phyloP scores from a whole-genome alignment of 768 basidiomycete species.

The Hypholoma fasciculare region DNA sequence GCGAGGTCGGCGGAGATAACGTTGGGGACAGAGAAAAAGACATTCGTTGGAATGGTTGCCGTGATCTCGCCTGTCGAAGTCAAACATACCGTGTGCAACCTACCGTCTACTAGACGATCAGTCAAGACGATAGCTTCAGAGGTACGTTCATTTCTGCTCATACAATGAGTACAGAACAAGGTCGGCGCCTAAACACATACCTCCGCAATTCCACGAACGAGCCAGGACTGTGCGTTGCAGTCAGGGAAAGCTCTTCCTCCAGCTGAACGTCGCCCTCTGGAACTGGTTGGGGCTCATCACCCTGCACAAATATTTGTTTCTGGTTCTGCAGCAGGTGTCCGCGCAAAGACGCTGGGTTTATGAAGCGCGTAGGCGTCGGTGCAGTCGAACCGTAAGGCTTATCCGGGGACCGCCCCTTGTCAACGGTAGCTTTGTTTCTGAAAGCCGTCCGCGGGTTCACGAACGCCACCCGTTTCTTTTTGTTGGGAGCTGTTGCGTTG shows the following conservation, averaged over 20 bases:
- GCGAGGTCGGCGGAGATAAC: not conserved
- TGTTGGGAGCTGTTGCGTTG: too few relatives aligned
- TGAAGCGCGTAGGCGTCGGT: not conserved
- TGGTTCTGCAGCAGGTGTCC: not conserved
- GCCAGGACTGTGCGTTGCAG: conserved; percentile 29
- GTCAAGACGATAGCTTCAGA: conserved; percentile 36
- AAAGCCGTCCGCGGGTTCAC: not conserved
- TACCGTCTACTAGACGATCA: not conserved
- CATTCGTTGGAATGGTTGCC: not conserved
- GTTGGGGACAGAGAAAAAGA: conserved; percentile 3
- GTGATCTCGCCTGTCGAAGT: not conserved
- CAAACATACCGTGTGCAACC: not conserved
- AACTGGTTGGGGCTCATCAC: not conserved
- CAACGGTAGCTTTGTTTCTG: not conserved
- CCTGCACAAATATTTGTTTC: not conserved
- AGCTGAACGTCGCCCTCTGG: not conserved
- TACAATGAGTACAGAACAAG: not conserved
- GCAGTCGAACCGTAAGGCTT: not conserved
- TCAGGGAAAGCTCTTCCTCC: conserved; percentile 1
- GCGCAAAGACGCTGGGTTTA: not conserved
- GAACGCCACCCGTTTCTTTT: not conserved
- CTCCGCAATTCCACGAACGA: conserved; percentile 55
- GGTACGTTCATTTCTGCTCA: conserved; percentile 12
- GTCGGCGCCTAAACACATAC: conserved; percentile 25
- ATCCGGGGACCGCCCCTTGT: not conserved